Evolutionary conservation across 352 stramenopile species (phyloP), one percentile per base, ranked within the genome.

Genomic region (Pythium dissotocum): DNA sequence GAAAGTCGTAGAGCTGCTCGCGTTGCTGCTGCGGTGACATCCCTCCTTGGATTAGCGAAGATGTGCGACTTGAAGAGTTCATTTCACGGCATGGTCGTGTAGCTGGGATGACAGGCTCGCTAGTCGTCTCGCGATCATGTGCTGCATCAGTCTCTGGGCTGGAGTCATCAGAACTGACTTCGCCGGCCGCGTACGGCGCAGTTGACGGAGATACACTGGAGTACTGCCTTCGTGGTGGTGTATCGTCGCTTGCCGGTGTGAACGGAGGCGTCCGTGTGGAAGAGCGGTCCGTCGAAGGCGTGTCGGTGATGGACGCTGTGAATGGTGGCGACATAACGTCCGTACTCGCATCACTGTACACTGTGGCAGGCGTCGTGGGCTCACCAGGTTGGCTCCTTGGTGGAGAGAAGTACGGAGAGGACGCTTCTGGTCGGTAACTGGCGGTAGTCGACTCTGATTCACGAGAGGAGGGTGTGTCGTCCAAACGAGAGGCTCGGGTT

Each of bases 1-100:
- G 81, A 55, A 91, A 91, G 6, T 57, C 70, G 33, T 90, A 91
- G 33, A 88, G 70, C 32, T 87, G 73, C 57, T 89, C 75, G 6
- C 81, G 77, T 13, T 77, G 73, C 24, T 85, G 71, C 5, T 70
- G 44, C 5, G 36, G 62, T 13, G 63, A 36, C 12, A 61, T 7
- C 18, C 14, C 28, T 26, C 16, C 18, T 14, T 0, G 53, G 4
- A 4, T 40, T 3, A 32, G 9, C 24, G 49, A 4, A 24, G 49
- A 3, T 6, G 4, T 24, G 2, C 26, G 24, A 6, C 7, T 24
- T 52, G 16, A 13, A 9, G n/a, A 24, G 44, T 8, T 5, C 18
- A 28, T 12, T 13, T 16, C 6, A 18, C 38, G 38, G 10, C 13
- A 6, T 16, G 38, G 4, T 44, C 5, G 10, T 18, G 38, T 16